A percentile compares a stretch with the other conserved stretches of the same genome.
Evolutionary conservation across 1,139 yeast genomes (phyloP).

Genomic region (Pichia inconspicua): DNA sequence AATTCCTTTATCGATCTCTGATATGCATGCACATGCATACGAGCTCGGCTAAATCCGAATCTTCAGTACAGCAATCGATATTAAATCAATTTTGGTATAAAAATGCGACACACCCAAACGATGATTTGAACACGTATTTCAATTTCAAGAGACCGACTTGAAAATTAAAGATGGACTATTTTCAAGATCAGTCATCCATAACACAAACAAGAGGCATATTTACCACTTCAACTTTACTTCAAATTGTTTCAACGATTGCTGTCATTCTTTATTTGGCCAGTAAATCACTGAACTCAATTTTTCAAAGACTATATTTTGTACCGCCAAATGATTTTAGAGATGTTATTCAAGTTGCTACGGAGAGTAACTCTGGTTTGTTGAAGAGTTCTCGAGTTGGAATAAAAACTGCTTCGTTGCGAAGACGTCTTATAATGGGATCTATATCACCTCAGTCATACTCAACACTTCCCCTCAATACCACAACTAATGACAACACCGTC

Average conservation of each 20-base stretch:
- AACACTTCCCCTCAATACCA: constrained; percentile 26
- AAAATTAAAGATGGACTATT: not conserved
- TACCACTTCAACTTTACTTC: not conserved
- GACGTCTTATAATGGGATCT: constrained; percentile 42
- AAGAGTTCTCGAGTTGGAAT: constrained; percentile 18
- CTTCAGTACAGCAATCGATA: no score
- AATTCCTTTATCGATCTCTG: no score
- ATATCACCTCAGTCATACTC: constrained; percentile 41
- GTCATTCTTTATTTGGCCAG: not conserved
- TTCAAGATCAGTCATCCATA: not conserved
- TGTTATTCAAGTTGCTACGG: constrained; percentile 31
- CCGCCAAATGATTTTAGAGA: constrained; percentile 42
- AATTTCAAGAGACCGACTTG: no score
- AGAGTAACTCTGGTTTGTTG: constrained; percentile 27
- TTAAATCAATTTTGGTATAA: no score
- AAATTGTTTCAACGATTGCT: not conserved
- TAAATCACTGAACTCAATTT: constrained; percentile 9
- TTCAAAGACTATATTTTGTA: constrained; percentile 36
- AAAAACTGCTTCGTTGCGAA: constrained; percentile 38
- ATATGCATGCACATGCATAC: no score
- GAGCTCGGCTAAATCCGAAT: not conserved
- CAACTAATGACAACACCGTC: constrained; percentile 5
- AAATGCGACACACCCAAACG: not conserved
- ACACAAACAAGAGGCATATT: no score
- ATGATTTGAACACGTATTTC: not conserved